These are phyloP conservation scores for Malania oleifera DNA, from an alignment of 164 flowering plant species.

Conservation along the genomic window DNA sequence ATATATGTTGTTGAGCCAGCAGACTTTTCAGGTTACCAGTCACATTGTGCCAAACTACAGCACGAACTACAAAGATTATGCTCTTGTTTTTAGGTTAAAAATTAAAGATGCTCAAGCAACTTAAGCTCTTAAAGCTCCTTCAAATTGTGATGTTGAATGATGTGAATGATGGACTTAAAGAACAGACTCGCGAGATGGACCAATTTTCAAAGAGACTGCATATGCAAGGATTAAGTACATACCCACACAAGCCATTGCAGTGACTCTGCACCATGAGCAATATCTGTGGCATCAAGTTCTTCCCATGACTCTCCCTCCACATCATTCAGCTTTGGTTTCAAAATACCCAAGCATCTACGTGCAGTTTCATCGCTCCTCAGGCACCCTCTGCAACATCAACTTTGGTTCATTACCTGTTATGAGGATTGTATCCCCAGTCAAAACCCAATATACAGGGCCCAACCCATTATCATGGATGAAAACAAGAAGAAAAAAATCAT, in stretches of 20 bases:
- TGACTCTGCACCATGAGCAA: conserved; percentile 56
- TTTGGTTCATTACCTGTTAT: conserved; percentile 51
- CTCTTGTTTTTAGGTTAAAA: too few relatives aligned
- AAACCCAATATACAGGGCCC: conserved; percentile 21
- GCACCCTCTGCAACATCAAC: conserved; percentile 87
- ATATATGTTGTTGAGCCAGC: too few relatives aligned
- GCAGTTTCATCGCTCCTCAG: conserved; percentile 62
- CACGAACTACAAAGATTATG: too few relatives aligned
- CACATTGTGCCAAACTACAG: too few relatives aligned
- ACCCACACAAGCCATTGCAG: conserved; percentile 97
- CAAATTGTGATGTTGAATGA: too few relatives aligned
- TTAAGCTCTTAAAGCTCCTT: too few relatives aligned
- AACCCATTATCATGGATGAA: not conserved
- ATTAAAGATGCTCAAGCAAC: too few relatives aligned
- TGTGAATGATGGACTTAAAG: too few relatives aligned
- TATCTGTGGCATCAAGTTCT: conserved; percentile 60
- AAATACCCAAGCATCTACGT: conserved; percentile 54
- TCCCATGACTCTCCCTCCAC: conserved; percentile 87
- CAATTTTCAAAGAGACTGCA: not conserved
- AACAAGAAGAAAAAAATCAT: not conserved
- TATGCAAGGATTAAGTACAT: conserved; percentile 17
- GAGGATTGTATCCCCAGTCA: conserved; percentile 31
- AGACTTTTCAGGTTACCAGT: too few relatives aligned
- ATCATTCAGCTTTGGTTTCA: conserved; percentile 62
- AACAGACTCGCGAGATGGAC: too few relatives aligned